Percentiles rank a stretch among this genome's conserved stretches.
These are phyloP conservation scores for Akanthomyces muscarius DNA, from an alignment of 2,329 filamentous ascomycete species.

Conservation along the genomic window DNA sequence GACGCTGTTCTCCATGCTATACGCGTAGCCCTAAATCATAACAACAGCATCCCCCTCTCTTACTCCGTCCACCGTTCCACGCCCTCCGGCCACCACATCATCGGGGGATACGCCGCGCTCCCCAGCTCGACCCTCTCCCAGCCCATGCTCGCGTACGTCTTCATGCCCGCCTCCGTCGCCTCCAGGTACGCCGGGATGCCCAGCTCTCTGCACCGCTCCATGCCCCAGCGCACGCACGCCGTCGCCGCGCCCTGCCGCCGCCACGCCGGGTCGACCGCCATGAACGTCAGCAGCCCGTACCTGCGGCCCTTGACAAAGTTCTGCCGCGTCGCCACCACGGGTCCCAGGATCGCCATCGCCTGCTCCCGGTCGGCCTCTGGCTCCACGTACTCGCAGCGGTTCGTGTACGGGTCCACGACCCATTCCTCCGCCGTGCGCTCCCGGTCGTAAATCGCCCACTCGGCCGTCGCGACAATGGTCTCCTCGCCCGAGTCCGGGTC, in stretches of 20 bases:
- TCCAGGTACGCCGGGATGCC: conserved; percentile 15
- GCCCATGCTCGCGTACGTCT: conserved; percentile 8
- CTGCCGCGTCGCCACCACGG: not conserved
- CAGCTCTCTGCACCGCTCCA: conserved; percentile 11
- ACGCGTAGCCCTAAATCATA: not conserved
- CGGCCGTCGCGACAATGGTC: conserved; percentile 11
- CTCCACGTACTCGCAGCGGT: conserved; percentile 9
- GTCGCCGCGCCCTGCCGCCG: conserved; percentile 14
- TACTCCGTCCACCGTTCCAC: conserved; percentile 8
- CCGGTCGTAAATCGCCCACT: conserved; percentile 16
- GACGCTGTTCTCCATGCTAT: too few relatives aligned
- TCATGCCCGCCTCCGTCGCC: conserved; percentile 12
- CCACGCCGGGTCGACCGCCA: conserved; percentile 12
- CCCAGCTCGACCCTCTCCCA: conserved; percentile 6
- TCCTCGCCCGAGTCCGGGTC: not conserved
- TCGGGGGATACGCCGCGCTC: not conserved
- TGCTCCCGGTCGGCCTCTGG: not conserved
- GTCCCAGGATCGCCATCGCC: not conserved
- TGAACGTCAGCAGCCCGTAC: conserved; percentile 9
- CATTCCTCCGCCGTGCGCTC: conserved; percentile 8
- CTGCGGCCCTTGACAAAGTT: not conserved
- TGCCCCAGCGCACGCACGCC: conserved; percentile 14
- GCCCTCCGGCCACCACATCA: conserved; percentile 18
- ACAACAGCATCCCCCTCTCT: not conserved
- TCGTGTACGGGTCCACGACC: conserved; percentile 4